Evolutionary conservation across 306 rosid species (phyloP).

Genomic region (Pterocarpus macrocarpus): DNA sequence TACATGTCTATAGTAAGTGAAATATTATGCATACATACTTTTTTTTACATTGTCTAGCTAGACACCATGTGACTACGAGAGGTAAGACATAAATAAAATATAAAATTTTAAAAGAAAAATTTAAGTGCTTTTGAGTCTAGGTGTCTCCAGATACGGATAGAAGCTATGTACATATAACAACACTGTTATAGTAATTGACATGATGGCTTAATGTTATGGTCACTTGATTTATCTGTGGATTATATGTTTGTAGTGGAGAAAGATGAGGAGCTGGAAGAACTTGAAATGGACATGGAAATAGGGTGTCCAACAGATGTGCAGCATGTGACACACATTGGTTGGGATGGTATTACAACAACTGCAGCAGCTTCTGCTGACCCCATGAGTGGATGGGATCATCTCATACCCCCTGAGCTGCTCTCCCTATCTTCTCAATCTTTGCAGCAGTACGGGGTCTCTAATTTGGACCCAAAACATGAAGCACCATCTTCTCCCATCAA

Average conservation of each 20-base stretch:
- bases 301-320: conserved; percentile 94
- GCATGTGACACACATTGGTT: conserved; percentile 97
- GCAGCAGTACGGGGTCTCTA: conserved; percentile 46
- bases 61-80: too few species aligned
- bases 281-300: conserved; percentile 81
- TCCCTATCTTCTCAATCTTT: conserved; percentile 60
- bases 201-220: too few species aligned
- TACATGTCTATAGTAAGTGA: too few species aligned
- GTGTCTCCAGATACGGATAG: too few species aligned
- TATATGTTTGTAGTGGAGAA: conserved; percentile 59
- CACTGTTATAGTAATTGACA: too few species aligned
- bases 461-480: conserved; percentile 38
- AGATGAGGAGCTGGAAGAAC: conserved; percentile 58
- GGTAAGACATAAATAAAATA: too few species aligned
- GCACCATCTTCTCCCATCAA: conserved; percentile 33
- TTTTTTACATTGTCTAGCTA: too few species aligned
- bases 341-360: conserved; percentile 61
- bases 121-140: too few species aligned
- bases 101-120: too few species aligned
- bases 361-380: conserved; percentile 42
- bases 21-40: too few species aligned
- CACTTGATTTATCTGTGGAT: too few species aligned
- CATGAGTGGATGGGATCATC: conserved; percentile 64
- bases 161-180: too few species aligned
- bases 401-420: conserved; percentile 59